Evolutionary conservation across 176 grass and related monocot genomes (phyloP), one percentile per base, ranked within the genome.

Genomic region (Carex scoparia): DNA sequence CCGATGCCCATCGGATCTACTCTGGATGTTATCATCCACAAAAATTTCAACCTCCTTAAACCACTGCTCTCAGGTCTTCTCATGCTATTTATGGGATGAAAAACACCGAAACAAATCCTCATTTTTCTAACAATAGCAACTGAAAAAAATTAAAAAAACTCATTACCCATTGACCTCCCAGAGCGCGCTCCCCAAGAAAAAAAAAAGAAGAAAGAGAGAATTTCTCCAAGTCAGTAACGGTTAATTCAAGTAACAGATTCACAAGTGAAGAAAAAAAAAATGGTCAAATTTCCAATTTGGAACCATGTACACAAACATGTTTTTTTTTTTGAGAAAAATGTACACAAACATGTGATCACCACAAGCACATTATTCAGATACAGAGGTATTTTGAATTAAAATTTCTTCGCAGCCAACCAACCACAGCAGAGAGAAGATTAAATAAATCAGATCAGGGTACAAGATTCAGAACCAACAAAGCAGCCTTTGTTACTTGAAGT

Each of bases 391-490:
- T 84, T 84, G 51, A 32, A 84, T 66, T 67, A 48, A 68, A 84
- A 84, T 62, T 48, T 65, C 30, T 65, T 58, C 2, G 27, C 31
- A 32, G 69, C 69, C 84, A 85, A 60, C 69, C 84, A 85, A 78
- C 78, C 84, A 80, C 14, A 68, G 28, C n/a, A 58, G 48, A 40
- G 74, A 80, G 14, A 42, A 4, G 56, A 62, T 73, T 73, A 62
- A 28, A 76, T n/a, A 75, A 60, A 35, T 30, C 63, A 19, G 42
- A 56, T 48, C 58, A 66, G 7, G 73, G 44, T 86, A 11, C 61
- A 63, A 68, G 18, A 80, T 46, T 65, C 73, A 61, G 74, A 86
- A 68, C 73, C 73, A 86, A 58, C 61, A 56, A 67, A 79, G 56
- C 48, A 79, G n/a, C 75, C 56, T 85, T 7, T 60, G 35, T 4